Percentiles rank a stretch among this genome's conserved stretches.
These are phyloP conservation scores for Salix viminalis DNA, from an alignment of 345 rosid genomes.

Conservation along the genomic window DNA sequence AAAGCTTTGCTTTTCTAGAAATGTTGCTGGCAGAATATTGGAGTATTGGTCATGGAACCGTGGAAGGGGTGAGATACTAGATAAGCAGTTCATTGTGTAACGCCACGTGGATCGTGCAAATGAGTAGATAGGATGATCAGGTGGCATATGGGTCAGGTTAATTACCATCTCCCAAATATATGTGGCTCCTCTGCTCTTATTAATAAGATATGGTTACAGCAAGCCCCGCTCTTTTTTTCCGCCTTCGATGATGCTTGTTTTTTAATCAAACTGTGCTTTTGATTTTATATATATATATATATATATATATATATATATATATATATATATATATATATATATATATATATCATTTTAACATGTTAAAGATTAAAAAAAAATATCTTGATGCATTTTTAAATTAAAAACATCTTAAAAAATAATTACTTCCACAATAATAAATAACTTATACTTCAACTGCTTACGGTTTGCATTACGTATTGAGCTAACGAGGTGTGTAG, in stretches of 20 bases:
- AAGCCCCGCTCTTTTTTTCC: not conserved
- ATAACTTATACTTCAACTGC: not conserved
- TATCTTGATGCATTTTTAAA: no score
- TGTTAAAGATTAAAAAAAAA: no score
- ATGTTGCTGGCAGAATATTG: not conserved
- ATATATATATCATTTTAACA: no score
- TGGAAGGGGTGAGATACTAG: slow-evolving; percentile 17
- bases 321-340: no score
- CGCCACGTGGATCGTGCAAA: slow-evolving; percentile 36
- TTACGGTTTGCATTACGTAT: not conserved
- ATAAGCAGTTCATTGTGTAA: slow-evolving; percentile 34
- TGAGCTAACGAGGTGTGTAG: not conserved
- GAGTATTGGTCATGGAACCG: slow-evolving; percentile 1
- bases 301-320: no score
- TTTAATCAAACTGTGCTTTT: no score
- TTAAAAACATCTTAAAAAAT: no score
- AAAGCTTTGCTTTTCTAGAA: not conserved
- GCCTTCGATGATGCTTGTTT: no score
- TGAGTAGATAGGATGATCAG: slow-evolving; percentile 23
- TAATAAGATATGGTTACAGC: slow-evolving; percentile 11
- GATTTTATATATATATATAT: no score
- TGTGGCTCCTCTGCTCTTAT: slow-evolving; percentile 39
- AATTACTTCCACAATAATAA: no score
- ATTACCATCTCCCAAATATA: slow-evolving; percentile 34
- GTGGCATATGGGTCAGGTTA: slow-evolving; percentile 17